Evolutionary conservation across 2,329 filamentous ascomycete genomes (phyloP).

Genomic region (Hymenoscyphus repandus): DNA sequence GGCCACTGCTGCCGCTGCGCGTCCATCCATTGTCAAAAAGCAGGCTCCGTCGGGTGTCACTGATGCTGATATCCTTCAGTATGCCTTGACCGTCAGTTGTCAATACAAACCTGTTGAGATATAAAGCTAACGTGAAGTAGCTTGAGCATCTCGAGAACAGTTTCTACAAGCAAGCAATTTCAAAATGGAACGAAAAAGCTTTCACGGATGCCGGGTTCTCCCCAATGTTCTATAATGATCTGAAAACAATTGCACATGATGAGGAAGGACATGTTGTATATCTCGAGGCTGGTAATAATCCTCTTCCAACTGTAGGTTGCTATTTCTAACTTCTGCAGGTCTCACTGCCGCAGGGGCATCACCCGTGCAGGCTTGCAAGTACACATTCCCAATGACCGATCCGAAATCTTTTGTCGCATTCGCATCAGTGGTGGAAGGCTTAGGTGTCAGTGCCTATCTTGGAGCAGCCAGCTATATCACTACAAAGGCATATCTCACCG

Average conservation of each 20-base stretch:
- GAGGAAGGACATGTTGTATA: constrained; percentile 55
- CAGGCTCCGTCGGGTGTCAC: constrained; percentile 16
- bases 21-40: constrained; percentile 18
- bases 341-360: constrained; percentile 41
- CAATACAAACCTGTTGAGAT: too few species aligned
- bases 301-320: neutral
- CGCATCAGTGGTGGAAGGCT: constrained; percentile 49
- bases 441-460: constrained; percentile 56
- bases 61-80: constrained; percentile 38
- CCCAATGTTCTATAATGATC: constrained; percentile 49
- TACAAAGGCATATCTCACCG: constrained; percentile 52
- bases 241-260: constrained; percentile 51
- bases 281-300: constrained; percentile 36
- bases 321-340: constrained; percentile 22
- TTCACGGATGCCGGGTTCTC: constrained; percentile 49
- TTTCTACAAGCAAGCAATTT: constrained; percentile 58
- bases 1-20: constrained; percentile 9
- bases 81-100: constrained; percentile 36
- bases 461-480: constrained; percentile 56
- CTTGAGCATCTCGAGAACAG: constrained; percentile 56
- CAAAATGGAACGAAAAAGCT: constrained; percentile 47
- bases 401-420: constrained; percentile 47
- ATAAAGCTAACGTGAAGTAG: constrained; percentile 11
- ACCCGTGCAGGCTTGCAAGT: constrained; percentile 52
- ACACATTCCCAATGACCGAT: constrained; percentile 47